Evolutionary conservation across 2,329 filamentous ascomycete species (phyloP), one percentile per base, ranked within the genome.

Genomic region (Apiospora hydei): DNA sequence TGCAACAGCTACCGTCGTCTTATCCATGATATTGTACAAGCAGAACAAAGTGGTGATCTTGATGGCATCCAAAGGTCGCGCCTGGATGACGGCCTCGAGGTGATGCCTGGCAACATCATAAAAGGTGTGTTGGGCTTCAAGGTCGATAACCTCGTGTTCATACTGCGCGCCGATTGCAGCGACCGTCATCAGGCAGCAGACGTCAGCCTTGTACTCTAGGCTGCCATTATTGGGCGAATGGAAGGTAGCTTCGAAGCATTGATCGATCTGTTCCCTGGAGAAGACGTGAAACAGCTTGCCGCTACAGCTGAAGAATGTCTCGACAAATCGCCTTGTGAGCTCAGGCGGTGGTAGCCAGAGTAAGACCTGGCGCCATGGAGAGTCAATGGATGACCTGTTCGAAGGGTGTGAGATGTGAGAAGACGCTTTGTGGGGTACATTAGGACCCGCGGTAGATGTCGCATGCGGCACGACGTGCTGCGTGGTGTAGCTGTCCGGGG

Each of bases 21-120:
- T 79, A 69, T 73, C 74, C 74, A 81, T 73, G 7, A 81, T 72
- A 69, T 81, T 81, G 73, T 77, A 80, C 75, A 81, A 73, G 43
- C 79, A 77, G 34, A 81, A 73, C 53, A 82, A 66, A 0, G 76
- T 75, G 14, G 78, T 79, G 3, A 81, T 73, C 66, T 79, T 79
- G 71, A 80, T 77, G 4, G 79, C 78, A 2, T 78, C 76, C 0
- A 81, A 69, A 0, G 78, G 77, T 1, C 73, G 69, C 34, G 73
- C 68, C 18, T 81, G 78, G 5, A 80, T 66, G 7, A 78, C 71
- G 26, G 74, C 72, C 18, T 77, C 77, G 64, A 80, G 78, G 68
- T 78, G 70, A 51, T 78, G 77, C 24, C 74, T 76, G 16, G 79
- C 77, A 1, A 79, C 71, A 34, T 78, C 74, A 70, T 81, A 81